Conservation (phyloP, 2,329 filamentous ascomycete genomes). For the Clonostachys chloroleuca region DNA sequence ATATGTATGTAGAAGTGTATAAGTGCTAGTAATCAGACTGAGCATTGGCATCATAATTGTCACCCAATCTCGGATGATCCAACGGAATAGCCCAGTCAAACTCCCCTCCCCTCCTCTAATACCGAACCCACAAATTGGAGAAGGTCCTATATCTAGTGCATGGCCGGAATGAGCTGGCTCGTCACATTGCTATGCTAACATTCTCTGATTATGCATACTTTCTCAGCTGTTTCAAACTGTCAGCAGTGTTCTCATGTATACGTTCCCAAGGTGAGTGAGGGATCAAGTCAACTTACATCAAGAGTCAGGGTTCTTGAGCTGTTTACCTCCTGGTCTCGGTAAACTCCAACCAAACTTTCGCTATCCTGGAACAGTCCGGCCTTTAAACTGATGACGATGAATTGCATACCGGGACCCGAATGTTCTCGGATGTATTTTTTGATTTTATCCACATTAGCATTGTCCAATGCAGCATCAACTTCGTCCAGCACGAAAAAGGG, state of each 20-base stretch:
- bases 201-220: constrained; percentile 19
- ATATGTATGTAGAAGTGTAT: too few species aligned
- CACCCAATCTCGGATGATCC: too few species aligned
- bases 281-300: constrained; percentile 66
- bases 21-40: too few species aligned
- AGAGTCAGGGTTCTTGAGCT: constrained; percentile 87
- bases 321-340: constrained; percentile 91
- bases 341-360: constrained; percentile 92
- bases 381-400: constrained; percentile 97
- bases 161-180: too few species aligned
- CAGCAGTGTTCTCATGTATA: constrained; percentile 5
- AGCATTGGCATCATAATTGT: too few species aligned
- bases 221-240: constrained; percentile 16
- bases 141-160: too few species aligned
- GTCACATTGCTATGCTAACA: too few species aligned
- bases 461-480: constrained; percentile 96
- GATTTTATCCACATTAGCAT: constrained; percentile 93
- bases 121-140: too few species aligned
- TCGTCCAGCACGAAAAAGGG: constrained; percentile 99
- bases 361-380: constrained; percentile 93
- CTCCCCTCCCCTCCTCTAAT: too few species aligned
- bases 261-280: background rate
- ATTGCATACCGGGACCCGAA: constrained; percentile 95
- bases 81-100: too few species aligned
- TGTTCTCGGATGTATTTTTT: constrained; percentile 95